Evolutionary conservation across 2,329 filamentous ascomycete species (phyloP), one percentile per base, ranked within the genome.

Genomic region (Onygena corvina): DNA sequence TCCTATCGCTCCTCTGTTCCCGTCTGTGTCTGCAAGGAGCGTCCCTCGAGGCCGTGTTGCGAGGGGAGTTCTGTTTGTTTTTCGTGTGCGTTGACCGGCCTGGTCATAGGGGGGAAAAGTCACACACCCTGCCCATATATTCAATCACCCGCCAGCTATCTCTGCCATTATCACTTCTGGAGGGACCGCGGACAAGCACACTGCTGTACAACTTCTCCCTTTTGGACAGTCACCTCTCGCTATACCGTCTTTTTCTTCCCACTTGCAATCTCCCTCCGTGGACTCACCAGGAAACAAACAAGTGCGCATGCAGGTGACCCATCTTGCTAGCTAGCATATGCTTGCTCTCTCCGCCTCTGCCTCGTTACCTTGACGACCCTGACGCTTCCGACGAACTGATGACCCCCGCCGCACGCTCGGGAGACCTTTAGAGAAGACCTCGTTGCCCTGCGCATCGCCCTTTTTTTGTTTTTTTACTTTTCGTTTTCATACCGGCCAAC

Each of bases 401-500:
- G 52, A 53, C 45, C 50, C 27, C 38, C 38, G 51, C 52, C 46
- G 35, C 36, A 46, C 21, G 49, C 40, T 44, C 49, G 29, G 23
- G 40, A 47, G 38, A 40, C 46, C 46, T 46, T 30, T 36, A 48
- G 63, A 67, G 59, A n/a, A 42, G 38, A 27, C 20, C 21, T 42
- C 38, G 38, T 42, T 42, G 38, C 38, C 38, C 38, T 42, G 38
- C 38, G 38, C 38, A 23, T 42, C 21, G 21, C 21, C 38, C 38
- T 16, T 11, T 23, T 46, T 25, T 46, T 33, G 31, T 46, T 47
- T 60, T 56, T 57, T 56, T 42, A 47, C 48, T 53, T 59, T 42
- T 46, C 23, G 55, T 56, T 57, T 61, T 61, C 60, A 63, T 33
- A n/a, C n/a, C 12, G 12, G n/a, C 21, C 14, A 8, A 27, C 12